phyloP scores from a whole-genome alignment of 768 basidiomycete genomes.

The Flagelloscypha sp. region DNA sequence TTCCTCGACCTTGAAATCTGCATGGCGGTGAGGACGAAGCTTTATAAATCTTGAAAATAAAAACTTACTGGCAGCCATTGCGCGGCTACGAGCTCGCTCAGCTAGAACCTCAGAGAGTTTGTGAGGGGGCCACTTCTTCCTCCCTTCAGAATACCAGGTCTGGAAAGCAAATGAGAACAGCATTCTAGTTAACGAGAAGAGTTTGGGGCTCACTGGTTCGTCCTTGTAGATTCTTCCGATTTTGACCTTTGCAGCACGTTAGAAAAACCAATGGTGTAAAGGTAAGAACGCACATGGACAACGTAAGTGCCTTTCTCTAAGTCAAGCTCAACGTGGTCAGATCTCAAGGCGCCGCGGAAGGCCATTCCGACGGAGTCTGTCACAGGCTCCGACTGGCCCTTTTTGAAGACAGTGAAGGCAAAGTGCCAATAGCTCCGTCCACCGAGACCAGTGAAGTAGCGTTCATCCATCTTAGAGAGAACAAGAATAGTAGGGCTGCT shows the following conservation, averaged over 20 bases:
- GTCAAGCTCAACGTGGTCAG: conserved; percentile 27
- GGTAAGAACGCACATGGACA: conserved; percentile 27
- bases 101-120: conserved; percentile 3
- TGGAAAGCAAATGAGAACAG: not conserved
- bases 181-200: conserved; percentile 10
- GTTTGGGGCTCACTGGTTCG: too few species aligned
- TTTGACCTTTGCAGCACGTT: conserved; percentile 7
- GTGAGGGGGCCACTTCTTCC: not conserved
- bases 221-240: too few species aligned
- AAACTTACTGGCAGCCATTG: conserved; percentile 5
- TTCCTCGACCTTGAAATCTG: not conserved
- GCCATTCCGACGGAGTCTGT: conserved; percentile 15
- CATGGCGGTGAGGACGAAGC: conserved; percentile 9
- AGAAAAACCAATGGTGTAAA: not conserved
- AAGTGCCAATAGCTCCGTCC: conserved; percentile 18
- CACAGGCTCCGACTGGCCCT: conserved; percentile 13
- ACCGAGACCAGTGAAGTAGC: conserved; percentile 21
- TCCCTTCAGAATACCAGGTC: not conserved
- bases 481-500: conserved; percentile 19
- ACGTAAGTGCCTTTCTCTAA: conserved; percentile 36
- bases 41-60: not conserved
- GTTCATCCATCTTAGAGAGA: conserved; percentile 21
- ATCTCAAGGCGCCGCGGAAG: conserved; percentile 28
- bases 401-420: conserved; percentile 22
- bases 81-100: conserved; percentile 4